phyloP scores from a whole-genome alignment of 805 yeast species.

The Ascoidea asiatica region DNA sequence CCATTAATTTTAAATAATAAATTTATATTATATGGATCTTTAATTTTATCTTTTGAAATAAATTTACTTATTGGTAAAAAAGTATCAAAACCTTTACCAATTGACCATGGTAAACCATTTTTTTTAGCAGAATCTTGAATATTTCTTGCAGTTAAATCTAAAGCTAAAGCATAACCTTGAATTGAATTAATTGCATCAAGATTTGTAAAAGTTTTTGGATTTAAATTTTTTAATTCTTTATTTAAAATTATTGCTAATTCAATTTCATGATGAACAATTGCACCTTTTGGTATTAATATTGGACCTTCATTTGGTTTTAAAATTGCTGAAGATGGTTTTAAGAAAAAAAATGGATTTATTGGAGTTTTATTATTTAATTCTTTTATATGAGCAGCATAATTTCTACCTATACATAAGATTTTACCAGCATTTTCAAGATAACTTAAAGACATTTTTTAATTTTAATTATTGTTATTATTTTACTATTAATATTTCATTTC shows the following conservation, averaged over 20 bases:
- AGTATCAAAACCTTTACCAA: slow-evolving; percentile 94
- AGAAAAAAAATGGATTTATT: slow-evolving; percentile 77
- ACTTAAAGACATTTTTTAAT: slow-evolving; percentile 26
- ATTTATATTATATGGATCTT: slow-evolving; percentile 61
- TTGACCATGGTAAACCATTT: slow-evolving; percentile 94
- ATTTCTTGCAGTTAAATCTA: slow-evolving; percentile 92
- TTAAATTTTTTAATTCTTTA: slow-evolving; percentile 43
- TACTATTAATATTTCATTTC: too few relatives aligned
- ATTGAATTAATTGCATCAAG: slow-evolving; percentile 66
- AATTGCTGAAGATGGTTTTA: slow-evolving; percentile 78
- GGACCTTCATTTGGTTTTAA: slow-evolving; percentile 43
- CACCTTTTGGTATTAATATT: slow-evolving; percentile 71
- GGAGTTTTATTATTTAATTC: slow-evolving; percentile 81
- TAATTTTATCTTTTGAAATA: slow-evolving; percentile 51
- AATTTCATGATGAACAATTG: slow-evolving; percentile 78
- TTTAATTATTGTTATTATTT: too few relatives aligned
- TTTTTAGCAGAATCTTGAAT: slow-evolving; percentile 90
- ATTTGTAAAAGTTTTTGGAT: slow-evolving; percentile 36
- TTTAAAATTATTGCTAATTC: slow-evolving; percentile 76
- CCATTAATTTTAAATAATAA: slow-evolving; percentile 52
- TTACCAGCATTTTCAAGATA: slow-evolving; percentile 58
- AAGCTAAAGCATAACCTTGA: slow-evolving; percentile 77
- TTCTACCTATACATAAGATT: slow-evolving; percentile 90
- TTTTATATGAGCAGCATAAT: slow-evolving; percentile 90
- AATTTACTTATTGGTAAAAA: slow-evolving; percentile 76